phyloP scores from a whole-genome alignment of 140 eudicot genomes.

The Erigeron philadelphicus region DNA sequence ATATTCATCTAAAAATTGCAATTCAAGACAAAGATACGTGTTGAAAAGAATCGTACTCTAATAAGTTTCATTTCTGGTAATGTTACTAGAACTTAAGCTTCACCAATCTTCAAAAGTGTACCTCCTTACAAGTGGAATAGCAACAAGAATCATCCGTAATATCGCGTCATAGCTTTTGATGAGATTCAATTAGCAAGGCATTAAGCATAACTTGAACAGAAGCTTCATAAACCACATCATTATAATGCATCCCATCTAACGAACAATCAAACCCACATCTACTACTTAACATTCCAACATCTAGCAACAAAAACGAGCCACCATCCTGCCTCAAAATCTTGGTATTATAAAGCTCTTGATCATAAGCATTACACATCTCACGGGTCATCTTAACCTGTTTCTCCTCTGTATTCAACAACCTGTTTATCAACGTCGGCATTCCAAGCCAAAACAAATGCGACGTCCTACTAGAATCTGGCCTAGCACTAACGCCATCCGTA shows the following conservation, averaged over 20 bases:
- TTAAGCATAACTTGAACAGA: constrained; percentile 80
- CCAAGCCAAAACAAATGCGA: constrained; percentile 91
- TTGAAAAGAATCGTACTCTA: constrained; percentile 29
- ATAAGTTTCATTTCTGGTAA: constrained; percentile 18
- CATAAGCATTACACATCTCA: constrained; percentile 42
- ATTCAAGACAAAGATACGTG: constrained; percentile 23
- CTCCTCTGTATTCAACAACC: constrained; percentile 75
- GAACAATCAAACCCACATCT: constrained; percentile 72
- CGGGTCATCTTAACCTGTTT: constrained; percentile 73
- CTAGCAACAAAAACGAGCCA: constrained; percentile 65
- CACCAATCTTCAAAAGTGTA: background rate
- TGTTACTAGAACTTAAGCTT: too few species aligned
- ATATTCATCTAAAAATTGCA: constrained; percentile 25
- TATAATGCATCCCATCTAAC: constrained; percentile 89
- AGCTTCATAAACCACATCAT: constrained; percentile 71
- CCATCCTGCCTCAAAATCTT: constrained; percentile 66
- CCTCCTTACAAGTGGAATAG: constrained; percentile 19
- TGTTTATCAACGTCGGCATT: constrained; percentile 67
- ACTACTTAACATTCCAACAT: constrained; percentile 44
- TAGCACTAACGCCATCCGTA: constrained; percentile 27
- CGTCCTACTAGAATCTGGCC: constrained; percentile 32
- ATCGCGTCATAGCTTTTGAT: constrained; percentile 54
- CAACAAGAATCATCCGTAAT: constrained; percentile 2
- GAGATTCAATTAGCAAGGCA: constrained; percentile 81
- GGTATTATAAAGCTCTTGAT: constrained; percentile 45